Conservation (phyloP, 2,329 filamentous ascomycete genomes). For the Calonectria hawksworthii region DNA sequence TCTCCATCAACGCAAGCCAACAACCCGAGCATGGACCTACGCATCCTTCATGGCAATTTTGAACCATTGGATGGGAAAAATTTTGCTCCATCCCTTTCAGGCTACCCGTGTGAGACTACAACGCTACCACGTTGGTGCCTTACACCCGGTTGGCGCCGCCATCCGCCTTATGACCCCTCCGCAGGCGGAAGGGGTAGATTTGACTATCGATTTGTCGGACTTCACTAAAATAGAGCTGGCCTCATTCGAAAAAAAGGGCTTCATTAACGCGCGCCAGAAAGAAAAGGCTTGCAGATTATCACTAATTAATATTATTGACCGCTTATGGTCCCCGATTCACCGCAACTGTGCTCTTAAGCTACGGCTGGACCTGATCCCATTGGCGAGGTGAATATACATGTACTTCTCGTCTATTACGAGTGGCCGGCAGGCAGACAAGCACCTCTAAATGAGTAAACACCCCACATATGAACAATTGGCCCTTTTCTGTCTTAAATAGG, state of each 20-base stretch:
- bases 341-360: background rate
- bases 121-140: background rate
- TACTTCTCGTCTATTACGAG: background rate
- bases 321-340: background rate
- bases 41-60: background rate
- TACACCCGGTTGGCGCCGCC: background rate
- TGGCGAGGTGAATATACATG: background rate
- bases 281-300: background rate
- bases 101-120: background rate
- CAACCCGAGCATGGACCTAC: background rate
- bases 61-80: background rate
- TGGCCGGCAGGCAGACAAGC: background rate
- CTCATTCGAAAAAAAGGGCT: background rate
- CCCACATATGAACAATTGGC: background rate
- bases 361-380: background rate
- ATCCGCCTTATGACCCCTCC: background rate
- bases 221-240: background rate
- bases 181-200: background rate
- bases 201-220: background rate
- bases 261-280: background rate
- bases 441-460: background rate
- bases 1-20: background rate
- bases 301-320: background rate
- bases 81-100: background rate
- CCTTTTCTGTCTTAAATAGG: background rate